These are phyloP conservation scores for Lodderomyces oxycetoniae DNA, from an alignment of 1,139 yeast genomes.

Conservation along the genomic window DNA sequence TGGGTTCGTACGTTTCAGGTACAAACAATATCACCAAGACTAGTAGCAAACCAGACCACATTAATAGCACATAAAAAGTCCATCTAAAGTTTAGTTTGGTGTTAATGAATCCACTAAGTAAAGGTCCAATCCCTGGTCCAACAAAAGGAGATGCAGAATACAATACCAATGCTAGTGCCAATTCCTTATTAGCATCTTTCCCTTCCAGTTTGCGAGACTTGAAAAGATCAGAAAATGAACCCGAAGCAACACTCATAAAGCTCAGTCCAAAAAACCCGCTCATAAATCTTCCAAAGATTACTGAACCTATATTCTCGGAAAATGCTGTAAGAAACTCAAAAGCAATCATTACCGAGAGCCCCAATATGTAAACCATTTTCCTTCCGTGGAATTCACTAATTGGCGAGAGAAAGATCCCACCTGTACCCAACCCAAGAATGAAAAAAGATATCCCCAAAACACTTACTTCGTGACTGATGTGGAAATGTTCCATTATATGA, in stretches of 20 bases:
- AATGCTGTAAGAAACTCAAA: constrained; percentile 29
- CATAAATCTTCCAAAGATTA: constrained; percentile 29
- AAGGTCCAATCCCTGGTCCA: constrained; percentile 33
- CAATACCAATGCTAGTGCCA: constrained; percentile 24
- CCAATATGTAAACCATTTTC: constrained; percentile 23
- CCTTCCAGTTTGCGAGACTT: constrained; percentile 13
- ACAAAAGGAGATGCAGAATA: constrained; percentile 30
- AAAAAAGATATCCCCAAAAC: constrained; percentile 28
- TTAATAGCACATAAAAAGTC: constrained; percentile 39
- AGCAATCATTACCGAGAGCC: constrained; percentile 20
- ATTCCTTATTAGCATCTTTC: constrained; percentile 20
- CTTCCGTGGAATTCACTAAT: constrained; percentile 33
- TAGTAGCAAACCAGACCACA: constrained; percentile 31
- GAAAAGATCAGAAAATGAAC: constrained; percentile 32
- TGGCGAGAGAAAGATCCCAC: constrained; percentile 31
- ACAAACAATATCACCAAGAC: constrained; percentile 31
- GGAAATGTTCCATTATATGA: constrained; percentile 22
- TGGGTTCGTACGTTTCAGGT: constrained; percentile 49
- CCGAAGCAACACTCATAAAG: constrained; percentile 34
- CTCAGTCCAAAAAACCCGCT: constrained; percentile 33
- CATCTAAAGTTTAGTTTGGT: constrained; percentile 36
- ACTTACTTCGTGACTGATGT: constrained; percentile 25
- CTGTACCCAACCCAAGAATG: constrained; percentile 30
- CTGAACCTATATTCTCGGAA: constrained; percentile 24
- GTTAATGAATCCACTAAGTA: constrained; percentile 29